A percentile compares a stretch with the other conserved stretches of the same genome.
Evolutionary conservation across 371 early-diverging fungal genomes (phyloP).

Genomic region (Rhizomucor miehei): DNA sequence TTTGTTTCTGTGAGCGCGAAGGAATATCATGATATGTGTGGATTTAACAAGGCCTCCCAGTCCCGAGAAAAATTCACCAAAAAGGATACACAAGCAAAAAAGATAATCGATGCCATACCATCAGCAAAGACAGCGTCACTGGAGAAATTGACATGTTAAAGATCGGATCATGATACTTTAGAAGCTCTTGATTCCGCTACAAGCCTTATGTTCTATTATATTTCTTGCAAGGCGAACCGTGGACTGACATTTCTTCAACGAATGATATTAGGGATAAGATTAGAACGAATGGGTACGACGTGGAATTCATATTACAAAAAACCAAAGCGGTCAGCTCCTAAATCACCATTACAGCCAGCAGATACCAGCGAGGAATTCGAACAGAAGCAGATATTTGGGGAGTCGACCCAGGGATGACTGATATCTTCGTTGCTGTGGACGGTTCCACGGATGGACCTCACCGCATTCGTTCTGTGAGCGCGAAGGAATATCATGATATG

Average conservation of each 20-base stretch:
- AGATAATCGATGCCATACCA: constrained; percentile 10
- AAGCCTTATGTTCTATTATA: neutral
- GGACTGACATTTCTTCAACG: no score
- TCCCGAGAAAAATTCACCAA: neutral
- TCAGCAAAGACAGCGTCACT: neutral
- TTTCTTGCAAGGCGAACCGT: neutral
- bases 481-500: constrained; percentile 7
- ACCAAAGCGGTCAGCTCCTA: neutral
- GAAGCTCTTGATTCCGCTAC: no score
- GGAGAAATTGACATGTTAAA: no score
- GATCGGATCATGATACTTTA: no score
- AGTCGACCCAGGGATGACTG: constrained; percentile 12
- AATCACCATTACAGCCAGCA: neutral
- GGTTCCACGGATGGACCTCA: neutral
- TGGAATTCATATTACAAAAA: constrained; percentile 1
- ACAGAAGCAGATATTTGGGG: constrained; percentile 2
- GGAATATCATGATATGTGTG: constrained; percentile 10
- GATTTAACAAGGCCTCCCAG: constrained; percentile 8
- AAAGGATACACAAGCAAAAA: neutral
- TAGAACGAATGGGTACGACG: constrained; percentile 1
- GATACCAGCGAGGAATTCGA: neutral
- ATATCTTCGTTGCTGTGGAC: constrained; percentile 10
- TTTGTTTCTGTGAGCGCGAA: neutral
- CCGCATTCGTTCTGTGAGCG: constrained; percentile 2
- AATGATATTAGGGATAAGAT: constrained; percentile 2